Conservation (phyloP, 495 filamentous ascomycete species). For the Bathelium albidoporum region DNA sequence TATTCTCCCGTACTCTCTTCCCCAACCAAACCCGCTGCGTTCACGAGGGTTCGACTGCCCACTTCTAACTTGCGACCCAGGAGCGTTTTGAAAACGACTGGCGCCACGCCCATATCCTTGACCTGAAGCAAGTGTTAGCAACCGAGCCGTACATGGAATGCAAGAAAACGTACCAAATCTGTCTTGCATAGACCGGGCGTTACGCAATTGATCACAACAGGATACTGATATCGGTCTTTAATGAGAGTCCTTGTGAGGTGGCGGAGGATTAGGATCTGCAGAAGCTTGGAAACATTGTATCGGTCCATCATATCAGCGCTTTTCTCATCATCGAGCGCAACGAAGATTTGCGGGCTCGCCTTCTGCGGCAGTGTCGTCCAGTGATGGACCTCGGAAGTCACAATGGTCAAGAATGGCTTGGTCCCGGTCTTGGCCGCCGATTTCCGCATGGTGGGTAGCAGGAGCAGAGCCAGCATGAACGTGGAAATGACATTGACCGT, state of each 20-base stretch:
- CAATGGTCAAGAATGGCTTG: conserved; percentile 19
- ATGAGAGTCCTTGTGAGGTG: conserved; percentile 17
- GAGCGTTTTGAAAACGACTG: conserved; percentile 15
- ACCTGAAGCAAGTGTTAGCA: too few relatives aligned
- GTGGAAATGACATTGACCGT: conserved; percentile 40
- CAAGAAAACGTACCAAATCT: conserved; percentile 29
- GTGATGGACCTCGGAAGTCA: conserved; percentile 18
- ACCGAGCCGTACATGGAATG: conserved; percentile 11
- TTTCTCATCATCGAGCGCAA: conserved; percentile 18
- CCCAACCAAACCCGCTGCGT: conserved; percentile 30
- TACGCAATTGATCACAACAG: conserved; percentile 32
- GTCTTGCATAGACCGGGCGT: conserved; percentile 32
- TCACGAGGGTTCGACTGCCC: conserved; percentile 39
- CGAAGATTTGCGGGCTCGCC: conserved; percentile 19
- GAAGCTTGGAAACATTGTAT: conserved; percentile 27
- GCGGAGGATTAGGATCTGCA: conserved; percentile 22
- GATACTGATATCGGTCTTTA: conserved; percentile 10
- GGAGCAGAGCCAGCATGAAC: conserved; percentile 32
- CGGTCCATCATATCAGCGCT: conserved; percentile 22
- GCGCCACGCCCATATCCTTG: too few relatives aligned
- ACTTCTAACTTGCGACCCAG: conserved; percentile 38
- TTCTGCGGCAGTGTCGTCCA: conserved; percentile 19
- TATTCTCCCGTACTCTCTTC: conserved; percentile 41
- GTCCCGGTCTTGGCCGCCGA: conserved; percentile 19
- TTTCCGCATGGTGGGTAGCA: conserved; percentile 29